phyloP scores from a whole-genome alignment of 2,329 filamentous ascomycete species.

The Fusarium sp. region DNA sequence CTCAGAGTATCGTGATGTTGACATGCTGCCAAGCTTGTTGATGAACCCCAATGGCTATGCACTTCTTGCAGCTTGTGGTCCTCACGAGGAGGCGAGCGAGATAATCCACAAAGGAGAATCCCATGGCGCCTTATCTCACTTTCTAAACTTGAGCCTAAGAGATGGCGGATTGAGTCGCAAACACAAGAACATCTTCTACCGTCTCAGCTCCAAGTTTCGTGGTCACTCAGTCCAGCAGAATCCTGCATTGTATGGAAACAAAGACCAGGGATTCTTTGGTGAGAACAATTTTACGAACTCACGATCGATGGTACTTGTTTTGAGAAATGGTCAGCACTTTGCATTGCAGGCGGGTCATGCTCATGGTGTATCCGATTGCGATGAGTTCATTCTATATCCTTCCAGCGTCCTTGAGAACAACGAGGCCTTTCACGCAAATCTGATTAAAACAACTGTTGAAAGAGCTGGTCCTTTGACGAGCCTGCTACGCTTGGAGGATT shows the following conservation, averaged over 20 bases:
- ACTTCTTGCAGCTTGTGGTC: constrained; percentile 13
- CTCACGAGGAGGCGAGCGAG: constrained; percentile 7
- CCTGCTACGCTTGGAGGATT: neutral
- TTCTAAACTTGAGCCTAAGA: neutral
- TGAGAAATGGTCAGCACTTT: neutral
- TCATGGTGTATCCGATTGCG: constrained; percentile 3
- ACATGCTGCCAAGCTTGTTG: constrained; percentile 5
- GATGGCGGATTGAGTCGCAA: neutral
- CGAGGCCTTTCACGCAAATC: neutral
- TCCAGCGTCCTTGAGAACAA: neutral
- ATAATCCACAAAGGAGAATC: neutral
- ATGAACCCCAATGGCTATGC: constrained; percentile 14
- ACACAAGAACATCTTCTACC: constrained; percentile 1
- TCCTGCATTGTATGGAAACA: constrained; percentile 15
- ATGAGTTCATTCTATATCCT: constrained; percentile 8
- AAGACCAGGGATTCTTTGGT: constrained; percentile 21
- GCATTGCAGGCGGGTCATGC: constrained; percentile 3
- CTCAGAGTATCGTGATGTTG: neutral
- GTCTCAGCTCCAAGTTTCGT: neutral
- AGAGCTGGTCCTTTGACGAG: neutral
- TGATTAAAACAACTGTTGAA: neutral
- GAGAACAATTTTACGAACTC: neutral
- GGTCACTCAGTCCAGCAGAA: neutral
- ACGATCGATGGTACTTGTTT: neutral
- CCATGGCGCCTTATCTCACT: constrained; percentile 1